These are phyloP conservation scores for Cytospora piceicola DNA, from an alignment of 2,329 filamentous ascomycete genomes.

Conservation along the genomic window DNA sequence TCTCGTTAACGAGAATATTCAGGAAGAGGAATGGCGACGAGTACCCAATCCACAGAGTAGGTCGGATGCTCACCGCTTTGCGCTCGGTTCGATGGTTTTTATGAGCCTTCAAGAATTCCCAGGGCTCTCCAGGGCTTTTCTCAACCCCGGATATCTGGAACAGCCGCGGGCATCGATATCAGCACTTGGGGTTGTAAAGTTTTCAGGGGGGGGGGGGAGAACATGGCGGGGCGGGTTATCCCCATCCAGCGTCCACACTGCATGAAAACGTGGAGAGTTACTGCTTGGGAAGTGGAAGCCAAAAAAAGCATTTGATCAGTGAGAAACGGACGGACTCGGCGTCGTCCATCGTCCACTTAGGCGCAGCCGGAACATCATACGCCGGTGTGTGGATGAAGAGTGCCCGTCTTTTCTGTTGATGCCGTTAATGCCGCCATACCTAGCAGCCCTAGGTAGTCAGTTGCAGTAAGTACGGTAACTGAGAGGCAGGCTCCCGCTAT, in stretches of 20 bases:
- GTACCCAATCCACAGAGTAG: neutral
- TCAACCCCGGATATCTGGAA: neutral
- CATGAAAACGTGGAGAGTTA: neutral
- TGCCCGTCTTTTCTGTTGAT: neutral
- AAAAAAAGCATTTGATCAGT: neutral
- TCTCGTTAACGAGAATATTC: neutral
- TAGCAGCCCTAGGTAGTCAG: neutral
- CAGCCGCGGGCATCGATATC: neutral
- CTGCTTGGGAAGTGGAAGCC: no score
- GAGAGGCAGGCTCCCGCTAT: neutral
- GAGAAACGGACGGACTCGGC: neutral
- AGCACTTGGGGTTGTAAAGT: neutral
- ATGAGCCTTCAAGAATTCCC: neutral
- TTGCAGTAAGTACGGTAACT: no score
- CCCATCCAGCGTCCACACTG: neutral
- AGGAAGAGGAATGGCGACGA: neutral
- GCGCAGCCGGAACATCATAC: neutral
- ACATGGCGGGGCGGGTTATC: neutral
- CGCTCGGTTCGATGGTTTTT: neutral
- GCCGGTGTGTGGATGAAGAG: neutral
- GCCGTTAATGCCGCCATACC: neutral
- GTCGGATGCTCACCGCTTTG: neutral
- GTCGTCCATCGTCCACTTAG: neutral
- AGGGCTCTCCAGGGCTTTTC: neutral
- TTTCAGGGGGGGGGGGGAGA: no score